These are phyloP conservation scores for Farysia itapuensis DNA, from an alignment of 1,284 basidiomycete genomes.

Conservation along the genomic window DNA sequence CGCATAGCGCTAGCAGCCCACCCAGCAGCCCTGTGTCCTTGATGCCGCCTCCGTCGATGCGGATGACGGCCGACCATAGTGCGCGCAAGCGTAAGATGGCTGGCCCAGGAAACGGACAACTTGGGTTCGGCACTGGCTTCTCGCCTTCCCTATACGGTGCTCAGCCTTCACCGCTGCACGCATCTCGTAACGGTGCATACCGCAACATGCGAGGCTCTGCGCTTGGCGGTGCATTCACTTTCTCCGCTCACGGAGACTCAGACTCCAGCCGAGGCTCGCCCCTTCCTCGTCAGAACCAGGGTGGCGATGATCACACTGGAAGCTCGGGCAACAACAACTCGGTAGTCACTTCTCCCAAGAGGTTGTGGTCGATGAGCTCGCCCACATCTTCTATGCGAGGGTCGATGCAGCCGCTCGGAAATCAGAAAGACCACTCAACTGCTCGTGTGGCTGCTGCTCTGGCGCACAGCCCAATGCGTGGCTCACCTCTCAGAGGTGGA, in stretches of 20 bases:
- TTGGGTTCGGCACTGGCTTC: conserved; percentile 24
- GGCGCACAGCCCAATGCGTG: conserved; percentile 29
- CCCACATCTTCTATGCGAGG: conserved; percentile 39
- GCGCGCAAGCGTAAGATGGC: conserved; percentile 45
- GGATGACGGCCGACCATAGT: conserved; percentile 37
- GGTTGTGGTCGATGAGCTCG: conserved; percentile 39
- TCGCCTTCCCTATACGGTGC: conserved; percentile 29
- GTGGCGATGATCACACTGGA: not conserved
- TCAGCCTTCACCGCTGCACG: conserved; percentile 8
- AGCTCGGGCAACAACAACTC: conserved; percentile 5
- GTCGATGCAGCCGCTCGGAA: not conserved
- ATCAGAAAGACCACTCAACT: conserved; percentile 12
- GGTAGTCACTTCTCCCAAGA: conserved; percentile 30
- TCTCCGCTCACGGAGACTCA: conserved; percentile 19
- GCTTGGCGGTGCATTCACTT: conserved; percentile 26
- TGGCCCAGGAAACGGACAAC: conserved; percentile 23
- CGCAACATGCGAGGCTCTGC: conserved; percentile 13
- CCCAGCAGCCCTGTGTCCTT: conserved; percentile 42
- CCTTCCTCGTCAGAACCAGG: conserved; percentile 23
- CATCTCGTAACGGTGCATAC: not conserved
- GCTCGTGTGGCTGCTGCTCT: conserved; percentile 26
- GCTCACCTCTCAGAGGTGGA: conserved; percentile 27
- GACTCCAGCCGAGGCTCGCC: conserved; percentile 30
- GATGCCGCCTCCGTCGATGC: conserved; percentile 47
- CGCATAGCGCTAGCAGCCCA: conserved; percentile 50